phyloP scores from a whole-genome alignment of 139 green algal species.

The Chlorella sp. region DNA sequence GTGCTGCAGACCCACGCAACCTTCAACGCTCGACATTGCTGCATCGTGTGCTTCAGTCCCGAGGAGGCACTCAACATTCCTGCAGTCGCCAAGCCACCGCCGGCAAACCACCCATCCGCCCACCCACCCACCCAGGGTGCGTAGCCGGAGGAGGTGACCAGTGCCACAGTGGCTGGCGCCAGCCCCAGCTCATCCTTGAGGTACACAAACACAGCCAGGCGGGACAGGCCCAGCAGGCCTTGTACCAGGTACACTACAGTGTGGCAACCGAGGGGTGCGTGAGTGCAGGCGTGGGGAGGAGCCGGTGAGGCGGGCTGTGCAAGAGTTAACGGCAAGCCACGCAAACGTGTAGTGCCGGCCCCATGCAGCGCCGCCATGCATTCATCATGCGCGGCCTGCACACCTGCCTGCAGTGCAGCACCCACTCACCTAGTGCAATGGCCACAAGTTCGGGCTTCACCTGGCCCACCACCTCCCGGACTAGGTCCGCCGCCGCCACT shows the following conservation, averaged over 20 bases:
- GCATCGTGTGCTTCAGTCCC: too few species aligned
- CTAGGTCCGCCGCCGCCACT: not conserved
- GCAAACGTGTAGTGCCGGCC: too few species aligned
- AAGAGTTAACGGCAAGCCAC: not conserved
- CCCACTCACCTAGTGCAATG: conserved; percentile 25
- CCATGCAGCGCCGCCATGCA: not conserved
- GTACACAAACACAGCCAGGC: conserved; percentile 89
- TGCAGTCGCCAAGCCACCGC: not conserved
- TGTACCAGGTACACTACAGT: conserved; percentile 96
- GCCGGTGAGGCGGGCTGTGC: not conserved
- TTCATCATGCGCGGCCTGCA: not conserved
- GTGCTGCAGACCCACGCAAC: not conserved
- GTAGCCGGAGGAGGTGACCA: conserved; percentile 26
- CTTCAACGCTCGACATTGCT: not conserved
- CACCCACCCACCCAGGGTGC: conserved; percentile 23
- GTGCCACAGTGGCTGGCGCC: conserved; percentile 80
- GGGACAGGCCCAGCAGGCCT: conserved; percentile 90
- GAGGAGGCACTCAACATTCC: not conserved
- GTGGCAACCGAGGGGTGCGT: too few species aligned
- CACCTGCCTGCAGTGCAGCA: not conserved
- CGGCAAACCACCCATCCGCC: not conserved
- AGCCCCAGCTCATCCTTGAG: conserved; percentile 94
- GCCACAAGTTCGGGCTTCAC: conserved; percentile 29
- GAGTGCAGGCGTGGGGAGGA: not conserved
- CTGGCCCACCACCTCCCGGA: not conserved